phyloP scores from a whole-genome alignment of 225 moss, liverwort and hornwort genomes.

The Pleurozium schreberi region DNA sequence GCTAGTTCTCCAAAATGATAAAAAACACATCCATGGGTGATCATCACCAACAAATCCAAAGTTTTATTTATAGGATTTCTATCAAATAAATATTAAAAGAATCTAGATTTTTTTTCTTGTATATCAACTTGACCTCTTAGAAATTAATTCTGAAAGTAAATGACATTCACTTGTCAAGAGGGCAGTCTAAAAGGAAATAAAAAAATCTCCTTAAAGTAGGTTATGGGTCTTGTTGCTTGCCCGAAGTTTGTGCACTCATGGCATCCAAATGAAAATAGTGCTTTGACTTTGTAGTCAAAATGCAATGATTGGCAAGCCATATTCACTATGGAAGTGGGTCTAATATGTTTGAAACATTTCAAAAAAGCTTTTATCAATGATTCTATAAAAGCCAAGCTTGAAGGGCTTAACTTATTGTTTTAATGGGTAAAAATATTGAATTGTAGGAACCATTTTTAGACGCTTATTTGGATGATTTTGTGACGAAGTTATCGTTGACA shows the following conservation, averaged over 20 bases:
- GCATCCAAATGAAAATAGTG: background rate
- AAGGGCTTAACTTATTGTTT: background rate
- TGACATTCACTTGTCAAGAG: background rate
- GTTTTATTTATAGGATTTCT: accelerated
- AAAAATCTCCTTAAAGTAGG: no score
- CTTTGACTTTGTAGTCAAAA: background rate
- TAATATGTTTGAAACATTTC: no score
- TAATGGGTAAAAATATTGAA: background rate
- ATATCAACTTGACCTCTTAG: accelerated
- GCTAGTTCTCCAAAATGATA: background rate
- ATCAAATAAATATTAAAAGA: background rate
- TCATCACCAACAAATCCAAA: background rate
- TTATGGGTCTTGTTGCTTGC: background rate
- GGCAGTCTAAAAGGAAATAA: background rate
- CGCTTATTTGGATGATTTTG: background rate
- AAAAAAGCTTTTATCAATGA: accelerated
- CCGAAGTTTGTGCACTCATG: accelerated
- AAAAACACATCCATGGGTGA: background rate
- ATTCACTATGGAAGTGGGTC: no score
- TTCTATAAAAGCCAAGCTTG: accelerated
- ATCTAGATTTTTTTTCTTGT: background rate
- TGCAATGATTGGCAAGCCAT: background rate
- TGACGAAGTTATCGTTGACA: background rate
- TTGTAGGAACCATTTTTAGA: accelerated
- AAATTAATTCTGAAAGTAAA: no score